Percentiles rank a stretch among this genome's conserved stretches.
Conservation (phyloP, 495 filamentous ascomycete genomes). For the Talaromyces proteolyticus region DNA sequence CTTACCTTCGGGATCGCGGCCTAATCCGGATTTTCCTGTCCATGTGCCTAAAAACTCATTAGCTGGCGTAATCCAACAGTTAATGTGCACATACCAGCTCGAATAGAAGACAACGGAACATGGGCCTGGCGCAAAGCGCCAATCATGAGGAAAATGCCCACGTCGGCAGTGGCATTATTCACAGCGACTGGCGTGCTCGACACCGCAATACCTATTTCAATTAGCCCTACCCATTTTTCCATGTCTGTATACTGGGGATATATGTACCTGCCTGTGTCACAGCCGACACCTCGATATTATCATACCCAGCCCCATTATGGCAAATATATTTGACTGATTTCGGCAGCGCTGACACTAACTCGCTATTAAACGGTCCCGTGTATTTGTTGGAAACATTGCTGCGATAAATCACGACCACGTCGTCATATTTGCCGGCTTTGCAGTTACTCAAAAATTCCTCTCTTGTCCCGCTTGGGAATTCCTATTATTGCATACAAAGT, state of each 20-base stretch:
- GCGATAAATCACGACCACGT: conserved; percentile 52
- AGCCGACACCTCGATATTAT: conserved; percentile 69
- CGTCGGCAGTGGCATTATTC: conserved; percentile 65
- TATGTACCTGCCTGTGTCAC: conserved; percentile 49
- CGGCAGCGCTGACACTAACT: conserved; percentile 56
- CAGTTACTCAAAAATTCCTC: conserved; percentile 48
- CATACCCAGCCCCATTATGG: conserved; percentile 85
- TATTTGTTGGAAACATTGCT: conserved; percentile 55
- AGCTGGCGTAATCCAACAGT: background rate
- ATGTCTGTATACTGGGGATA: background rate
- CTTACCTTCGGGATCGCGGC: conserved; percentile 66
- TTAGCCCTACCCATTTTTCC: background rate
- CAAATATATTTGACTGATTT: conserved; percentile 67
- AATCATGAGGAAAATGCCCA: conserved; percentile 66
- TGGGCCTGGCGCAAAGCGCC: conserved; percentile 63
- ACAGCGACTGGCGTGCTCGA: conserved; percentile 65
- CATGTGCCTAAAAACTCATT: conserved; percentile 34
- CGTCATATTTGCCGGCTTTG: conserved; percentile 48
- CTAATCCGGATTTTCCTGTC: conserved; percentile 46
- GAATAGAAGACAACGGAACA: conserved; percentile 53
- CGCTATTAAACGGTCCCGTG: conserved; percentile 54
- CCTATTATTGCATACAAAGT: conserved; percentile 24
- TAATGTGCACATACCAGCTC: conserved; percentile 50
- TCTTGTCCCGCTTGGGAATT: conserved; percentile 46
- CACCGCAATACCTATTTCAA: conserved; percentile 47